Conservation (phyloP, 257 asterid species). For the Capsicum rhomboideum region DNA sequence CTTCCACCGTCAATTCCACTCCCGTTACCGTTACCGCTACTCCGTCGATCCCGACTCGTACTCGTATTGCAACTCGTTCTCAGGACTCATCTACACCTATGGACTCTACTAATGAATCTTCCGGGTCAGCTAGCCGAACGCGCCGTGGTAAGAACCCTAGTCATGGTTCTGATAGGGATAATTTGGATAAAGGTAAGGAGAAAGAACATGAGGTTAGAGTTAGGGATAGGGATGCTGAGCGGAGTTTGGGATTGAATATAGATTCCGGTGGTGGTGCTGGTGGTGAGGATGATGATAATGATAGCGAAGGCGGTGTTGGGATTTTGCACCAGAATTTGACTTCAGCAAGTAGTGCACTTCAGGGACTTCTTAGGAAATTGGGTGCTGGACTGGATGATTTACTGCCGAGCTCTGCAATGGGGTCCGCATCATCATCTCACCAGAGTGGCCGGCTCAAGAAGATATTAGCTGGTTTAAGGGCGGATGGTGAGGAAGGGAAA, state of each 20-base stretch:
- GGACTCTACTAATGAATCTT: conserved; percentile 73
- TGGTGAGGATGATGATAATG: conserved; percentile 70
- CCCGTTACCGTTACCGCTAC: conserved; percentile 5
- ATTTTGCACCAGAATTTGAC: conserved; percentile 77
- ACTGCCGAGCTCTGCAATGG: conserved; percentile 85
- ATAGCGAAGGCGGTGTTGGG: conserved; percentile 83
- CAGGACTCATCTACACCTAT: conserved; percentile 39
- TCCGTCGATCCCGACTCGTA: conserved; percentile 52
- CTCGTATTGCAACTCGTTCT: conserved; percentile 49
- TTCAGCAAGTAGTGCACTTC: conserved; percentile 93
- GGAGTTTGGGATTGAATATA: conserved; percentile 64
- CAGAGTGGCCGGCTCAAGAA: conserved; percentile 85
- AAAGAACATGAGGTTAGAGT: conserved; percentile 68
- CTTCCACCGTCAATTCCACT: conserved; percentile 15
- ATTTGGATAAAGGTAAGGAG: conserved; percentile 86
- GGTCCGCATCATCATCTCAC: conserved; percentile 73
- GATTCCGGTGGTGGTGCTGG: conserved; percentile 54
- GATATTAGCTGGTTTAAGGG: conserved; percentile 85
- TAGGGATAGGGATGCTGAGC: conserved; percentile 50
- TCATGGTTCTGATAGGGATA: conserved; percentile 44
- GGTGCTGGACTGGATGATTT: conserved; percentile 97
- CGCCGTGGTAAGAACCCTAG: conserved; percentile 77
- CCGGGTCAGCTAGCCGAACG: conserved; percentile 67
- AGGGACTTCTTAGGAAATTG: conserved; percentile 78
- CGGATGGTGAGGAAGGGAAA: conserved; percentile 97